Evolutionary conservation across 306 rosid species (phyloP).

Genomic region (Acacia acuminata): DNA sequence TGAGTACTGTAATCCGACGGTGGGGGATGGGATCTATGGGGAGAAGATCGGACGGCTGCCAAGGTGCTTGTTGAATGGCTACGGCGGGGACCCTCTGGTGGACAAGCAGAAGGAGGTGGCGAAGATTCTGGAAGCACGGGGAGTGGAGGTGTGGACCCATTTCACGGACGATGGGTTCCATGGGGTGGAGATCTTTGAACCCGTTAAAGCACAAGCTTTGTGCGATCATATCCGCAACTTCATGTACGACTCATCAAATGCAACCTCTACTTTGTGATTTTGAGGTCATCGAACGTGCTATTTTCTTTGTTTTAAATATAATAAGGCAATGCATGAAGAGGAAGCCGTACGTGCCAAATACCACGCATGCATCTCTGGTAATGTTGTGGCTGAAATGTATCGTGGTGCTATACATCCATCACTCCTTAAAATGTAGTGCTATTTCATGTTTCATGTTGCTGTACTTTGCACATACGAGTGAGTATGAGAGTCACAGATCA

Average conservation of each 20-base stretch:
- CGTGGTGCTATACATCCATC: no score
- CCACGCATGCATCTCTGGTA: no score
- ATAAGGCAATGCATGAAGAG: no score
- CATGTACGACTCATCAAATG: not conserved
- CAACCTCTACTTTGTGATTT: conserved; percentile 31
- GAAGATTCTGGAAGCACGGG: conserved; percentile 48
- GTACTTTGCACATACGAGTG: no score
- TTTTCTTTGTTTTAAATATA: no score
- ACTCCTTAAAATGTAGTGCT: not conserved
- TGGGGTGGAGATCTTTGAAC: conserved; percentile 62
- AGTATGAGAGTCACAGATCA: no score
- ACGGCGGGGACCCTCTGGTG: conserved; percentile 65
- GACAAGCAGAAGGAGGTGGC: conserved; percentile 63
- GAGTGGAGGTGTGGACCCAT: conserved; percentile 45
- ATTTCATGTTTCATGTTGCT: no score
- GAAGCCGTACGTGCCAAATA: no score
- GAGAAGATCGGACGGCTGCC: conserved; percentile 61
- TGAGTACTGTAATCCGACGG: conserved; percentile 61
- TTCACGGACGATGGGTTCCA: conserved; percentile 60
- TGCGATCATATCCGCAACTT: conserved; percentile 33
- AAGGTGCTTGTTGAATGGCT: conserved; percentile 48
- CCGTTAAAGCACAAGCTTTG: conserved; percentile 37
- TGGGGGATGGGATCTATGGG: not conserved
- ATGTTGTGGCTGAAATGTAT: no score
- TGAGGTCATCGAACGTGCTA: not conserved